Evolutionary conservation across 306 rosid species (phyloP).

Genomic region (Purshia tridentata): DNA sequence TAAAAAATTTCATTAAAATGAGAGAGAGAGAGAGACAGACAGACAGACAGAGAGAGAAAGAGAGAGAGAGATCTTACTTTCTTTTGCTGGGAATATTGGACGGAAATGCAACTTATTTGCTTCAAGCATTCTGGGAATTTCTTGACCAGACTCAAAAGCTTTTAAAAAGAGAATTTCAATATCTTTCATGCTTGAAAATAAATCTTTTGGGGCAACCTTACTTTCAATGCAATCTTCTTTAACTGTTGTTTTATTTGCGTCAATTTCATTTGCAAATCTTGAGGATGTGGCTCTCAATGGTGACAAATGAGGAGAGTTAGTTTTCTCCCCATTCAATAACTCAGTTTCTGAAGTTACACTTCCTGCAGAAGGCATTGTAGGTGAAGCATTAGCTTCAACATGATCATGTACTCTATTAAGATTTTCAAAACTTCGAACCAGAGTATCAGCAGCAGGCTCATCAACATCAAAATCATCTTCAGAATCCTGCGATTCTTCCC

Average conservation of each 20-base stretch:
- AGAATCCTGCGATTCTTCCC: conserved; percentile 62
- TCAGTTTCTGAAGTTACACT: conserved; percentile 54
- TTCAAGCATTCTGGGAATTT: conserved; percentile 98
- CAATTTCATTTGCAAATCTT: conserved; percentile 41
- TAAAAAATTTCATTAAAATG: not conserved
- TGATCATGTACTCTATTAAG: conserved; percentile 54
- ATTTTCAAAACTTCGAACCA: conserved; percentile 75
- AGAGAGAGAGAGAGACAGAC: conserved; percentile 26
- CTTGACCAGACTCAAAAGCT: conserved; percentile 86
- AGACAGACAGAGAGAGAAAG: conserved; percentile 18
- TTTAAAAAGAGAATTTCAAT: conserved; percentile 65
- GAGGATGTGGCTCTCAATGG: conserved; percentile 43
- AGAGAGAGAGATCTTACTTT: conserved; percentile 52
- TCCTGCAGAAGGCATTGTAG: conserved; percentile 38
- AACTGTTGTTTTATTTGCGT: conserved; percentile 35
- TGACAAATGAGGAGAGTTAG: conserved; percentile 51
- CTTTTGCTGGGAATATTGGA: conserved; percentile 64
- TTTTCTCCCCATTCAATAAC: conserved; percentile 46
- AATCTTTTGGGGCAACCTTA: conserved; percentile 64
- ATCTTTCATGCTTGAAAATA: conserved; percentile 77
- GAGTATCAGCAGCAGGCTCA: conserved; percentile 64
- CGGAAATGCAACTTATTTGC: conserved; percentile 93
- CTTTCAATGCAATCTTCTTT: conserved; percentile 56
- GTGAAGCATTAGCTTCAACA: conserved; percentile 41
- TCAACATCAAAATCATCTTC: conserved; percentile 92